Evolutionary conservation across 495 filamentous ascomycete genomes (phyloP), one percentile per base, ranked within the genome.

Genomic region (Rostrohypoxylon terebratum): DNA sequence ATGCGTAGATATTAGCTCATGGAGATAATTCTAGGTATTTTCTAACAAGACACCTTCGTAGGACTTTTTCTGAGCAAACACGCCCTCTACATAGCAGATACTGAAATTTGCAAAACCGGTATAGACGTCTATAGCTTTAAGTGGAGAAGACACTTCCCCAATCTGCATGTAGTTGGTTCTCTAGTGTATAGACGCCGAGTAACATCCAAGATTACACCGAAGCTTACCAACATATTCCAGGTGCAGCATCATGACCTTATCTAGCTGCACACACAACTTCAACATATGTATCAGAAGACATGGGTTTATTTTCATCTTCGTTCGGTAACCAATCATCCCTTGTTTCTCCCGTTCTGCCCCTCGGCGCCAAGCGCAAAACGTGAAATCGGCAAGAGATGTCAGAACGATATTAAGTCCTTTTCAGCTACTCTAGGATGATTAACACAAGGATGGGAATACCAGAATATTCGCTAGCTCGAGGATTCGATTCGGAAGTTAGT

Each of bases 351-450:
- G 53, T 23, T 40, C 50, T 16, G 13, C 34, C 57, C 57, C 47
- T 51, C 18, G 40, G 28, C 34, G 69, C 63, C 63, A 71, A 71
- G 69, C 36, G 25, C 34, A 70, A 47, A 14, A 14, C 18, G 13
- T 31, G 31, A 33, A 28, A 63, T 53, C 51, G 14, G 58, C 20
- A 42, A 7, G 16, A 4, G 57, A 28, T 67, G n/a, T 45, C 31
- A 51, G 31, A 50, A 40, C 11, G 21, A 68, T 25, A n/a, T n/a
- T n/a, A 13, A n/a, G 16, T 33, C 9, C n/a, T 54, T 54, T 33
- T 33, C 21, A 25, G 13, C 50, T 50, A 11, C 28, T 34, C 42
- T 54, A 45, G 42, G 42, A n/a, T 45, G 16, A 45, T 45, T 45
- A 45, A 18, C 0, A 18, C n/a, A 20, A 5, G 16, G 6, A 38